Conservation (phyloP, 129 eudicot species). For the Flaveria trinervia region DNA sequence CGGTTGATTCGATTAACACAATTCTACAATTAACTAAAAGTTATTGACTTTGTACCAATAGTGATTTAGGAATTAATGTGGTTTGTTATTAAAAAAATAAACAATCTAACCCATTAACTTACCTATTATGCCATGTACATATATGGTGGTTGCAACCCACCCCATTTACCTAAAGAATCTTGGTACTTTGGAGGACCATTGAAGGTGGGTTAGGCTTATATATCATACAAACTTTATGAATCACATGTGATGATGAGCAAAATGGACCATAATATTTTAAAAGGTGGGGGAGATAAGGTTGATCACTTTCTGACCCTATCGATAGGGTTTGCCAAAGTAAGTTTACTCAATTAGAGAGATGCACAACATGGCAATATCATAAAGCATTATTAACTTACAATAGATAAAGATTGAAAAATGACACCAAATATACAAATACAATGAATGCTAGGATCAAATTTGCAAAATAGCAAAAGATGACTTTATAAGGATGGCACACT, state of each 20-base stretch:
- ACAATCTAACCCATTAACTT: neutral
- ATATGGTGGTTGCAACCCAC: neutral
- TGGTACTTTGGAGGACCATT: slow-evolving; percentile 11
- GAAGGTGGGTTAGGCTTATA: slow-evolving; percentile 10
- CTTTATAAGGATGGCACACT: too few relatives aligned
- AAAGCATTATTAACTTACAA: slow-evolving; percentile 18
- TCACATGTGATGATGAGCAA: slow-evolving; percentile 9
- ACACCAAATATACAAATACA: neutral
- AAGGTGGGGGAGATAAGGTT: slow-evolving; percentile 8
- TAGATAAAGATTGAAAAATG: neutral
- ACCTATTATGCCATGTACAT: neutral
- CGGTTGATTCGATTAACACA: neutral
- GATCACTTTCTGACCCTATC: slow-evolving; percentile 23
- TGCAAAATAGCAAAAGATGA: neutral
- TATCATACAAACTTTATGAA: neutral
- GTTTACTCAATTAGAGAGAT: neutral
- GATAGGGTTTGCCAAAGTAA: slow-evolving; percentile 8
- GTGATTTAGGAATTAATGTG: too few relatives aligned
- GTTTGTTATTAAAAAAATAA: neutral
- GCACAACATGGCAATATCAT: neutral
- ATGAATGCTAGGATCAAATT: slow-evolving; percentile 1
- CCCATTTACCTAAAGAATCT: neutral
- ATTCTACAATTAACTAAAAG: neutral
- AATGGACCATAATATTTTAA: slow-evolving; percentile 11
- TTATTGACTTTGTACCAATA: neutral